These are phyloP conservation scores for Diaporthe humulicola DNA, from an alignment of 2,329 filamentous ascomycete genomes.

Conservation along the genomic window DNA sequence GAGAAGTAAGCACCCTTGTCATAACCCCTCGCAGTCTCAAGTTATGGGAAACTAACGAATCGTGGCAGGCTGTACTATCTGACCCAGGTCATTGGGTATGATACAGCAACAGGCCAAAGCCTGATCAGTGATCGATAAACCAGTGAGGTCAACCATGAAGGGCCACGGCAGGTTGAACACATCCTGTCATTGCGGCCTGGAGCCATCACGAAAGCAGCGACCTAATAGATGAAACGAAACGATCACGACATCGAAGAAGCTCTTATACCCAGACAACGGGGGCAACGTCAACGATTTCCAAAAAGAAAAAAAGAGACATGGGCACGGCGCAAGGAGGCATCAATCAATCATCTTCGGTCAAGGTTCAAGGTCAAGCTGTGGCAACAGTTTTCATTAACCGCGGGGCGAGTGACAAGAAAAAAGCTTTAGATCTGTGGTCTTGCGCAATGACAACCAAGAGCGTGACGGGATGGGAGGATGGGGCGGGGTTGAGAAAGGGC, in stretches of 20 bases:
- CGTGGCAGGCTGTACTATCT: conserved; percentile 62
- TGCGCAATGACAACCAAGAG: neutral
- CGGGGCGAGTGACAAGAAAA: neutral
- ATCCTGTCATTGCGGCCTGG: neutral
- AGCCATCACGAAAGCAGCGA: conserved; percentile 29
- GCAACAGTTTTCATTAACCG: conserved; percentile 26
- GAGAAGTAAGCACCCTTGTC: conserved; percentile 77
- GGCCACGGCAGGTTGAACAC: neutral
- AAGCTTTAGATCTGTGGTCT: conserved; percentile 13
- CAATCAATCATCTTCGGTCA: conserved; percentile 16
- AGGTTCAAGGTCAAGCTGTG: conserved; percentile 26
- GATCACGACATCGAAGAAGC: conserved; percentile 15
- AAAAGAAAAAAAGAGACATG: conserved; percentile 33
- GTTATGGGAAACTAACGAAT: conserved; percentile 44
- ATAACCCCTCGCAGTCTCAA: too few species aligned
- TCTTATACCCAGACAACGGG: conserved; percentile 15
- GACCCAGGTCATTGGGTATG: conserved; percentile 66
- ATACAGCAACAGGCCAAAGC: conserved; percentile 62
- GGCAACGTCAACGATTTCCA: conserved; percentile 18
- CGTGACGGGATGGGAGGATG: neutral
- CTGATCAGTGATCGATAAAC: conserved; percentile 58
- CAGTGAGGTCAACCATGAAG: neutral
- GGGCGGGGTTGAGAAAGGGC: neutral
- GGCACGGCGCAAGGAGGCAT: conserved; percentile 36
- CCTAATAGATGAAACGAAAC: conserved; percentile 25